Evolutionary conservation across 164 flowering plant species (phyloP), one percentile per base, ranked within the genome.

Genomic region (Chimonanthus salicifolius): DNA sequence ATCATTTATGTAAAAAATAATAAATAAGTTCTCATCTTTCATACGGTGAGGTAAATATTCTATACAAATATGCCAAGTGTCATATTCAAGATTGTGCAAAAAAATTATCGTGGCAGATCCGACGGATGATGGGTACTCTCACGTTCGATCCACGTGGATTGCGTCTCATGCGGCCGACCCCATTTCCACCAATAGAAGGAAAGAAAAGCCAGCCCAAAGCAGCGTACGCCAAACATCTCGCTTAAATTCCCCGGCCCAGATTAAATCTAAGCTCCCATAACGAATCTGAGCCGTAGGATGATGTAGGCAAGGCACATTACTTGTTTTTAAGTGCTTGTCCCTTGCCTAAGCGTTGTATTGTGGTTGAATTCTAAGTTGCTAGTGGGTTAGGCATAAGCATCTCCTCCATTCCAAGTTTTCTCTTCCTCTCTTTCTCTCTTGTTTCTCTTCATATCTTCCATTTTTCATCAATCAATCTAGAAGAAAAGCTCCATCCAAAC

Each of bases 331-430:
- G 74, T 75, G 44, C 75, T 77, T 87, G 83, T 76, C 84, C 71
- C 78, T 71, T 77, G 78, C 49, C 71, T 65, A 81, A 70, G 82
- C 80, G 78, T 85, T 82, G 78, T 72, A 82, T 74, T 78, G 81
- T 80, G 75, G 90, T 84, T 86, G 87, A 86, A 78, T 85, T 89
- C 85, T 84, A 85, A 87, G 90, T 85, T 81, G 71, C 85, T 79
- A 73, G 81, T 81, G 71, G 86, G 79, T 81, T 78, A 33, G 33
- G 33, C 33, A 33, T 33, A 33, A 33, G 33, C 33, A 33, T 33
- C 33, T 33, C 33, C 33, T 33, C 33, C 33, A 33, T 33, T 33
- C 33, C 33, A 33, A 33, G 33, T 1, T 33, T 33, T 33, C 33
- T 81, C 65, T 47, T 78, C 77, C 66, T 60, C 67, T 58, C 64